Percentiles rank a stretch among this genome's conserved stretches.
These are phyloP conservation scores for Wickerhamomyces chambardii DNA, from an alignment of 805 yeast genomes.

Conservation along the genomic window DNA sequence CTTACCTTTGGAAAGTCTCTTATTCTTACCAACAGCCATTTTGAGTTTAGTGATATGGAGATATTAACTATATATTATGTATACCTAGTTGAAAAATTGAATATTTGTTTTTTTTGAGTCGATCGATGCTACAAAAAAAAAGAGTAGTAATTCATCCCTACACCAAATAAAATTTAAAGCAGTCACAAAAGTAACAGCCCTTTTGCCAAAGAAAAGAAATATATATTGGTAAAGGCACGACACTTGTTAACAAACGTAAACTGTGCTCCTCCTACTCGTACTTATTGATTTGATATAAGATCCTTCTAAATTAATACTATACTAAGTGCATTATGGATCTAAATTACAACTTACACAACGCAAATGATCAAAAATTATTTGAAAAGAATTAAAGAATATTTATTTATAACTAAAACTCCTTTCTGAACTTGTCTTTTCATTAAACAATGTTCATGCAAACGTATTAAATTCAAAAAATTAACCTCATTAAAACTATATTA, in stretches of 20 bases:
- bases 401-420: slow-evolving; percentile 1
- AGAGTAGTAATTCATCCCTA: background rate
- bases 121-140: background rate
- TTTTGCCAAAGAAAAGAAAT: no score
- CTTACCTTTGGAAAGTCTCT: slow-evolving; percentile 81
- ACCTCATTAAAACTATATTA: slow-evolving; percentile 6
- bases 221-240: no score
- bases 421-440: slow-evolving; percentile 29
- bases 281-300: no score
- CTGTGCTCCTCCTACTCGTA: no score
- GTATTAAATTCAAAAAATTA: slow-evolving; percentile 7
- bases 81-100: background rate
- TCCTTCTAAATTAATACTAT: no score
- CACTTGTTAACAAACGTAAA: no score
- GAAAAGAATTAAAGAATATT: background rate
- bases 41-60: slow-evolving; percentile 6
- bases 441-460: slow-evolving; percentile 30
- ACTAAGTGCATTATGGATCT: no score
- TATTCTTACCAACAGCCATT: slow-evolving; percentile 85
- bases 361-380: no score
- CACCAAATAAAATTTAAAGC: background rate
- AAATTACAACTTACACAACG: no score
- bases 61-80: background rate
- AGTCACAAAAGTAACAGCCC: background rate
- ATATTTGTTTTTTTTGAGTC: background rate